Percentiles rank a stretch among this genome's conserved stretches.
Conservation (phyloP, 2,329 filamentous ascomycete species). For the Venturia pyrina region DNA sequence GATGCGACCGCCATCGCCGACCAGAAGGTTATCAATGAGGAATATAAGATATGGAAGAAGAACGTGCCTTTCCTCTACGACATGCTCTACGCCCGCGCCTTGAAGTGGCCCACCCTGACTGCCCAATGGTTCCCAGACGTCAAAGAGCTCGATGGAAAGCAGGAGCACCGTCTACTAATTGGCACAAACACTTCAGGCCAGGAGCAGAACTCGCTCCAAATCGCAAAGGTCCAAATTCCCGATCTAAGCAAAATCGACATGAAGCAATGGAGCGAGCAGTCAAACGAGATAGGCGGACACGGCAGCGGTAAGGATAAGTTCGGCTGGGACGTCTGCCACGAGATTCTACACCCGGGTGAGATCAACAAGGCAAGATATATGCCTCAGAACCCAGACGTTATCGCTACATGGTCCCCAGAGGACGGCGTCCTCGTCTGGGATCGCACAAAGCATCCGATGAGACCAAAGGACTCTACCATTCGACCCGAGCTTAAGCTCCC, state of each 20-base stretch:
- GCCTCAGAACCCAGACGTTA: slow-evolving; percentile 92
- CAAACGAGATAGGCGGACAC: slow-evolving; percentile 89
- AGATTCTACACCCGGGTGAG: slow-evolving; percentile 91
- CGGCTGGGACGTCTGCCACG: slow-evolving; percentile 87
- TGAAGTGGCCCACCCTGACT: slow-evolving; percentile 95
- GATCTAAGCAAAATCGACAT: slow-evolving; percentile 64
- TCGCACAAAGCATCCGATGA: slow-evolving; percentile 80
- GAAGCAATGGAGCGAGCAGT: slow-evolving; percentile 81
- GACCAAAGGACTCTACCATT: slow-evolving; percentile 58
- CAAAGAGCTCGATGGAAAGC: slow-evolving; percentile 70
- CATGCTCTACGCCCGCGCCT: slow-evolving; percentile 87
- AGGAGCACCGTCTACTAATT: slow-evolving; percentile 77
- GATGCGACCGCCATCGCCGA: slow-evolving; percentile 64
- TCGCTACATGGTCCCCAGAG: slow-evolving; percentile 85
- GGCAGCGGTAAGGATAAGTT: slow-evolving; percentile 67
- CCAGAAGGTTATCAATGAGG: slow-evolving; percentile 92
- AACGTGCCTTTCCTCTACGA: slow-evolving; percentile 98
- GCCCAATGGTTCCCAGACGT: slow-evolving; percentile 98
- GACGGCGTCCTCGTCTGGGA: slow-evolving; percentile 89
- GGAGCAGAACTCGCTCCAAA: slow-evolving; percentile 83
- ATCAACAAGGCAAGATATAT: slow-evolving; percentile 98
- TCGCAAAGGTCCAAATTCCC: slow-evolving; percentile 87
- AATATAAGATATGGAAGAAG: slow-evolving; percentile 99
- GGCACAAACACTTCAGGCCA: slow-evolving; percentile 89
- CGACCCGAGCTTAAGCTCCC: slow-evolving; percentile 76